Evolutionary conservation across 768 basidiomycete species (phyloP), one percentile per base, ranked within the genome.

Genomic region (Termitomyces sp.): DNA sequence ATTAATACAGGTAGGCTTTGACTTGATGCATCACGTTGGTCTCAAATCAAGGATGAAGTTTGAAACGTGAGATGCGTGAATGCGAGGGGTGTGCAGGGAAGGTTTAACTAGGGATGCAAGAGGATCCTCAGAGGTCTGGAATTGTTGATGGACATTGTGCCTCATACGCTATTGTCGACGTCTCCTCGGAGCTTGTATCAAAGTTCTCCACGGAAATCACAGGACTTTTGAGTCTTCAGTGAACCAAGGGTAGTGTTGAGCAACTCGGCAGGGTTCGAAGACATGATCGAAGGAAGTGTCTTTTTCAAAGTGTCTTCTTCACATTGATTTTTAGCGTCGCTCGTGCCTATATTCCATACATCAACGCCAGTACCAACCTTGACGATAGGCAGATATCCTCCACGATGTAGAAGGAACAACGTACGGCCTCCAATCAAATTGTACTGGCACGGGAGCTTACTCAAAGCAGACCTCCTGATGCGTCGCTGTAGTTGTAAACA

Each of bases 61-160:
- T 40, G 38, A 41, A 41, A 16, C 40, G 9, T 52, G 35, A 58
- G 53, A 49, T 58, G 59, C 2, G 59, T 63, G 36, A 63, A 55
- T 4, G 54, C 53, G 18, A 55, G 59, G 44, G 2, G 26, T 48
- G 41, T n/a, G 41, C 41, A 43, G 9, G 18, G n/a, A 43, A 16
- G 62, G 55, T 33, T 35, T 7, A 3, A 44, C 2, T 30, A 55
- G 16, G 14, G 55, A 28, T 28, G 5, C 47, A 28, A 7, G 52
- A 14, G 14, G 14, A 20, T 32, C 20, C 43, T 48, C 55, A 5
- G 18, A 46, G 8, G 7, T 14, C 30, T 26, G 38, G 49, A 6
- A 44, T 51, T 5, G 12, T 18, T 32, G 30, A 33, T 33, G 4
- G 28, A 30, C 48, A 30, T 49, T 8, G 14, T 18, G 48, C 48